These are phyloP conservation scores for Curvularia spicifera DNA, from an alignment of 2,329 filamentous ascomycete species.

Conservation along the genomic window DNA sequence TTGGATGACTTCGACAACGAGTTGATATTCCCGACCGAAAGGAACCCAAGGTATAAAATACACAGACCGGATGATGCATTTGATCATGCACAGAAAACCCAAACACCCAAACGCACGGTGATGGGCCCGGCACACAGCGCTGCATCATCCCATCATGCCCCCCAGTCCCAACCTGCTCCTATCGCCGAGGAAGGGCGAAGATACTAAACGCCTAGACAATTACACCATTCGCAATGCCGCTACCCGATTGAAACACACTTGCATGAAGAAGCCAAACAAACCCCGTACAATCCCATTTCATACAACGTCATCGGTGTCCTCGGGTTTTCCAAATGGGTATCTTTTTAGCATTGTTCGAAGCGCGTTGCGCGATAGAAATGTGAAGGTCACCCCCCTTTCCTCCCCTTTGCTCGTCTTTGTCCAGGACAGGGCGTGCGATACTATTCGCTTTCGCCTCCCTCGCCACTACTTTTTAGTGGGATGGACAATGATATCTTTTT, in stretches of 20 bases:
- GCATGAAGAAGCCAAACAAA: constrained; percentile 27
- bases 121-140: constrained; percentile 12
- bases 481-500: constrained; percentile 52
- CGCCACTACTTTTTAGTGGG: constrained; percentile 48
- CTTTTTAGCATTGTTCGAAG: constrained; percentile 38
- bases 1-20: constrained; percentile 9
- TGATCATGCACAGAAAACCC: constrained; percentile 24
- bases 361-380: constrained; percentile 33
- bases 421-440: constrained; percentile 5
- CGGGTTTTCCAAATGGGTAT: constrained; percentile 46
- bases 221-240: constrained; percentile 40
- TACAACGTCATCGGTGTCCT: constrained; percentile 39
- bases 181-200: constrained; percentile 16
- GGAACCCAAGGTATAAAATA: constrained; percentile 29
- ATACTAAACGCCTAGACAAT: constrained; percentile 32
- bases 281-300: constrained; percentile 37
- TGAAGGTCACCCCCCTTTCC: constrained; percentile 23
- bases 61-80: constrained; percentile 22
- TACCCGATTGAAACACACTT: constrained; percentile 26
- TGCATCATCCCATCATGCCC: constrained; percentile 25
- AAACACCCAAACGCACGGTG: constrained; percentile 24
- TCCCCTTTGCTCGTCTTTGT: constrained; percentile 9
- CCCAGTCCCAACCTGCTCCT: constrained; percentile 15
- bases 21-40: constrained; percentile 18
- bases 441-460: constrained; percentile 42